phyloP scores from a whole-genome alignment of 1,139 yeast genomes.

The Meyerozyma sp. region DNA sequence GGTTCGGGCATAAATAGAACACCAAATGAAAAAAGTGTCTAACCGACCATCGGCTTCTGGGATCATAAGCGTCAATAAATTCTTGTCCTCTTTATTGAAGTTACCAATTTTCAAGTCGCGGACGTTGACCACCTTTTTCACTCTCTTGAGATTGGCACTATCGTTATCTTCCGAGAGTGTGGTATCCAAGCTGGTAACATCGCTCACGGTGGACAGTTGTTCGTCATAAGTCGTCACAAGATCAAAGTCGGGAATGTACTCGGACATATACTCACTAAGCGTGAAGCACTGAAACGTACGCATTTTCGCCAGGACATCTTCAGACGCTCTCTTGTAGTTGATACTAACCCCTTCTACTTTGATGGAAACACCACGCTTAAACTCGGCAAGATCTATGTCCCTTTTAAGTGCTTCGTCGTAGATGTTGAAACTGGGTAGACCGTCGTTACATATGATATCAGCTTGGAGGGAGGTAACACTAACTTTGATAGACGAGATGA shows the following conservation, averaged over 20 bases:
- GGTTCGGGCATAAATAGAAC: constrained; percentile 34
- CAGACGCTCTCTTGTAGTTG: constrained; percentile 18
- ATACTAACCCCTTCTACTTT: constrained; percentile 18
- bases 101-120: constrained; percentile 25
- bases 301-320: constrained; percentile 15
- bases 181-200: constrained; percentile 31
- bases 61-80: constrained; percentile 23
- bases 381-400: constrained; percentile 33
- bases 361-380: constrained; percentile 35
- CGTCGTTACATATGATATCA: constrained; percentile 39
- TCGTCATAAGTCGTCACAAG: constrained; percentile 16
- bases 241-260: constrained; percentile 34
- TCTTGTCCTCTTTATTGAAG: constrained; percentile 17
- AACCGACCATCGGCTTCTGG: constrained; percentile 38
- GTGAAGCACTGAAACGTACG: constrained; percentile 28
- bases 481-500: constrained; percentile 22
- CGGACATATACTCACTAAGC: constrained; percentile 34
- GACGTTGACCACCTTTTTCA: constrained; percentile 30
- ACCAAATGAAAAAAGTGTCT: constrained; percentile 42
- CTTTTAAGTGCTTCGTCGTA: constrained; percentile 18
- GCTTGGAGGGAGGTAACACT: constrained; percentile 24
- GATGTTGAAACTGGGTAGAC: constrained; percentile 30
- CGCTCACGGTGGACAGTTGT: constrained; percentile 27
- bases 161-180: constrained; percentile 15
- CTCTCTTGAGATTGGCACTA: constrained; percentile 17